Base-by-base conservation (phyloP, 306 rosid genomes). In the Corylus heterophylla region DNA sequence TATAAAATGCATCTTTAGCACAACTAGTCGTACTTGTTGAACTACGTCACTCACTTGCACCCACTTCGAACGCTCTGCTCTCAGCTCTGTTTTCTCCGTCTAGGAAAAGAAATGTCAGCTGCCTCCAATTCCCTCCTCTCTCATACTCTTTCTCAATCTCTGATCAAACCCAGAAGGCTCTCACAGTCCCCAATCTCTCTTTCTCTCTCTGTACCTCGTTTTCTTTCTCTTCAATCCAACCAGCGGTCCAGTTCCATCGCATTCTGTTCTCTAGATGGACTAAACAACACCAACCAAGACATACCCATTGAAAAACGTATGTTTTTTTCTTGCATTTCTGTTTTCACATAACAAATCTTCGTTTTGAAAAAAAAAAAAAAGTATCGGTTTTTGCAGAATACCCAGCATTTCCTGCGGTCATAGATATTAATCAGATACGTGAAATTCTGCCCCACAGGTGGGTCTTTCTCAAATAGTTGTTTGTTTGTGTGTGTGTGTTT, bases 371-470 rank as follows among this genome's bases (percentile, higher is more conserved):
- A 7, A 51, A 3, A 51, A 54, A 4, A 54, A 48, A 35, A 35
- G 1, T 4, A 35, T 37, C 17, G 13, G 39, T 35, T 63, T 76
- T 55, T 83, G 85, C 91, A 94, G 98, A 74, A 81, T 89, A 87
- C 76, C 82, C 91, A n/a, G 92, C 98, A 73, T 92, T 88, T 84
- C 98, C 98, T 22, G 78, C 90, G 0, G 95, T 92, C 27, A 82
- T 94, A 87, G 95, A 94, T 74, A 92, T 94, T 74, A 89, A 94
- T 73, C 89, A 89, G 85, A 91, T 94, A 85, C 91, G 95, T 55
- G 89, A 94, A 2, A 88, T 89, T 69, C 81, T 94, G 79, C 97
- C 98, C 47, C 98, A 92, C 89, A 87, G 97, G 98, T 94, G 27
- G 74, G 73, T 54, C 61, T 63, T 5, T 74, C 45, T 71, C 27